Percentiles rank a stretch among this genome's conserved stretches.
Conservation (phyloP, 495 filamentous ascomycete genomes). For the Penicillium coffeae region DNA sequence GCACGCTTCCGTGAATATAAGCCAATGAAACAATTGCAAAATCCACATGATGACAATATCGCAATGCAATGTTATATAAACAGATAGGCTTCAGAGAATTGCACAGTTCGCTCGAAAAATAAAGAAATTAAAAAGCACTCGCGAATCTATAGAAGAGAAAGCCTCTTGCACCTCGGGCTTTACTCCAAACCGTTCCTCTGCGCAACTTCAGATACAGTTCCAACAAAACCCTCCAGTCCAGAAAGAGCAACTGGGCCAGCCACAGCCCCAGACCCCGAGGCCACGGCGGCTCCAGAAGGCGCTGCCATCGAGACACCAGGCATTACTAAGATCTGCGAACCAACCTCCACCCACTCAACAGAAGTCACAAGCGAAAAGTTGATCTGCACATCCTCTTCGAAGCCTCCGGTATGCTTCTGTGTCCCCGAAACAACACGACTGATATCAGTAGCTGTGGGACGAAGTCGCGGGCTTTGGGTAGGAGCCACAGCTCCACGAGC, state of each 20-base stretch:
- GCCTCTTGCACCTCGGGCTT: not conserved
- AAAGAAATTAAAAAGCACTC: too few species aligned
- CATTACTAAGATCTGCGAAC: constrained; percentile 74
- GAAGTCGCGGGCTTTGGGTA: not conserved
- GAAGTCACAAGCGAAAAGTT: constrained; percentile 70
- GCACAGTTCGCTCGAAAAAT: not conserved
- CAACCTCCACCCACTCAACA: constrained; percentile 82
- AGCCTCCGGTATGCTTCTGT: constrained; percentile 8
- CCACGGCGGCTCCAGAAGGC: constrained; percentile 27
- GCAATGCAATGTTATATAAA: not conserved
- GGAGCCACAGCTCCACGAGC: constrained; percentile 8
- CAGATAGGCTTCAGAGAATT: not conserved
- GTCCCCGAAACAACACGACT: constrained; percentile 20
- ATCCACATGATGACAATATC: not conserved
- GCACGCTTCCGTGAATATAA: not conserved
- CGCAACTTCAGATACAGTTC: constrained; percentile 38
- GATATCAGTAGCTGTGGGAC: constrained; percentile 18
- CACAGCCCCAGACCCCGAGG: constrained; percentile 11
- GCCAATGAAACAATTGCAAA: too few species aligned
- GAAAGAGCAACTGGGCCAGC: constrained; percentile 11
- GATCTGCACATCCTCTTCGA: constrained; percentile 53
- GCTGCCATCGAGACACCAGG: constrained; percentile 48
- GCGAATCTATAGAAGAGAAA: too few species aligned
- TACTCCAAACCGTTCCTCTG: constrained; percentile 12
- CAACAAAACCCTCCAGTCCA: constrained; percentile 49